Conservation (phyloP, 371 early-diverging fungal species). For the Phascolomyces articulosus region DNA sequence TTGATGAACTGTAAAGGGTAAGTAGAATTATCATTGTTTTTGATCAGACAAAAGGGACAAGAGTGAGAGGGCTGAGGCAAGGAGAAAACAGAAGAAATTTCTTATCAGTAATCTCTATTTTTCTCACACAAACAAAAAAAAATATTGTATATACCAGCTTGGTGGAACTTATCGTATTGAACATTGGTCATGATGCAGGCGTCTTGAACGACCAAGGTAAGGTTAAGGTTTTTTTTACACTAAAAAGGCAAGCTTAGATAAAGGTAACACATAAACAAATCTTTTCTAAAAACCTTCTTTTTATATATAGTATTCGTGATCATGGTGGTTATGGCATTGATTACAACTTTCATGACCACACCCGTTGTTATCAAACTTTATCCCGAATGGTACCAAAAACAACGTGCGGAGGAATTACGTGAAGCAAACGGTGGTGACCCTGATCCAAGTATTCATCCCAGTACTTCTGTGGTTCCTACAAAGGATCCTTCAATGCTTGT, state of each 20-base stretch:
- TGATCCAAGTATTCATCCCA: not conserved
- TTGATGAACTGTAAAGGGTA: constrained; percentile 96
- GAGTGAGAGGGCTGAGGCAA: too few species aligned
- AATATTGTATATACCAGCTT: constrained; percentile 40
- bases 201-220: constrained; percentile 72
- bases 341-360: constrained; percentile 81
- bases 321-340: constrained; percentile 87
- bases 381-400: constrained; percentile 58
- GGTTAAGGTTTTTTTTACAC: constrained; percentile 12
- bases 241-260: not conserved
- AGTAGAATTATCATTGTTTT: not conserved
- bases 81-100: too few species aligned
- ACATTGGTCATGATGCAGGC: constrained; percentile 85
- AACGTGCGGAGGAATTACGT: constrained; percentile 21
- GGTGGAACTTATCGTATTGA: constrained; percentile 93
- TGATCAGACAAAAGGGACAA: too few species aligned
- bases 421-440: not conserved
- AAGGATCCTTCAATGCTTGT: not conserved
- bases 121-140: not conserved
- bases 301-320: constrained; percentile 73
- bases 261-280: not conserved
- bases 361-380: constrained; percentile 63
- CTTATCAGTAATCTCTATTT: too few species aligned
- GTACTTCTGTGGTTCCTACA: not conserved
- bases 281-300: too few species aligned